These are phyloP conservation scores for Leccinellum albellum DNA, from an alignment of 768 basidiomycete genomes.

Conservation along the genomic window DNA sequence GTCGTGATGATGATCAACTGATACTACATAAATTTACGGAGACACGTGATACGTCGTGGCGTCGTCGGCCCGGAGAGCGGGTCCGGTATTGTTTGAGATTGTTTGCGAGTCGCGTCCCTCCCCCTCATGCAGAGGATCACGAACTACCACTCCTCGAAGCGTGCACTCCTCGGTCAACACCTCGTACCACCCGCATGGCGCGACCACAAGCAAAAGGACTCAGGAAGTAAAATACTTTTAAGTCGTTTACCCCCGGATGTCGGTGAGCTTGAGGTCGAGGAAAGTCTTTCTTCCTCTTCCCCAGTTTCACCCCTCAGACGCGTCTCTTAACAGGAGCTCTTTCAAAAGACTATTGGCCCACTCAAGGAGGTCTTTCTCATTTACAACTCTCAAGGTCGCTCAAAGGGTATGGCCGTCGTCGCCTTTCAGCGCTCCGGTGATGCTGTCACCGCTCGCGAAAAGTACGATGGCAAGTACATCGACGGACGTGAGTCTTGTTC, in stretches of 20 bases:
- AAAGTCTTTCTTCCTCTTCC: conserved; percentile 24
- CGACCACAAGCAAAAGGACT: conserved; percentile 34
- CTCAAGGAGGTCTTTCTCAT: conserved; percentile 67
- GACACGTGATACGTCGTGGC: neutral
- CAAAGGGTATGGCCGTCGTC: conserved; percentile 80
- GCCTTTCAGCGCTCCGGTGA: conserved; percentile 60
- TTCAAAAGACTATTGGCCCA: conserved; percentile 73
- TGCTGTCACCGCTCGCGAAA: conserved; percentile 57
- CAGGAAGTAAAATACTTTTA: conserved; percentile 65
- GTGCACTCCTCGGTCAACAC: conserved; percentile 53
- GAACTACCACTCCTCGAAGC: conserved; percentile 52
- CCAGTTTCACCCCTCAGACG: conserved; percentile 2
- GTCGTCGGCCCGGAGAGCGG: neutral
- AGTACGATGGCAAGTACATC: conserved; percentile 75
- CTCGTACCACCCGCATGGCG: conserved; percentile 62
- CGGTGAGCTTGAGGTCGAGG: conserved; percentile 64
- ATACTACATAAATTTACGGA: neutral
- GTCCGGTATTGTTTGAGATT: conserved; percentile 2
- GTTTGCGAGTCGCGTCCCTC: neutral
- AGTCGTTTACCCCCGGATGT: conserved; percentile 68
- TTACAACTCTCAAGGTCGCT: conserved; percentile 70
- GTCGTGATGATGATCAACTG: neutral
- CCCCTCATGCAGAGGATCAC: conserved; percentile 27
- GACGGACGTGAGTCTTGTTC: conserved; percentile 47
- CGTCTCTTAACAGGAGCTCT: conserved; percentile 53